phyloP scores from a whole-genome alignment of 2,329 filamentous ascomycete species.

The Bipolaris sorokiniana region DNA sequence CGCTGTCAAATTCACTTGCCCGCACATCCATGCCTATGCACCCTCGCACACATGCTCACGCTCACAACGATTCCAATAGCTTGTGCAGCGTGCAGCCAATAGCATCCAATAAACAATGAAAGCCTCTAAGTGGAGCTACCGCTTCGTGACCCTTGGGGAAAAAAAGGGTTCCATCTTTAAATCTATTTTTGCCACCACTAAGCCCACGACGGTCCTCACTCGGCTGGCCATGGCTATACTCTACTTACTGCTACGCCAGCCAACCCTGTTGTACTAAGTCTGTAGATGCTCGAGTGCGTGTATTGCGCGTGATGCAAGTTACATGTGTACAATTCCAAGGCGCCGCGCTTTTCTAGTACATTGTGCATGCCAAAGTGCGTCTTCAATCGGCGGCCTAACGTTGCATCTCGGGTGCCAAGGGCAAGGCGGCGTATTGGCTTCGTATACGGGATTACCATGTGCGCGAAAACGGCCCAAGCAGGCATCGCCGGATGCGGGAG shows the following conservation, averaged over 20 bases:
- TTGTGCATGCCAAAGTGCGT: neutral
- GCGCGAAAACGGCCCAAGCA: neutral
- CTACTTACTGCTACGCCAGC: neutral
- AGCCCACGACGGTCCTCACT: neutral
- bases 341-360: neutral
- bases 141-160: slow-evolving; percentile 5
- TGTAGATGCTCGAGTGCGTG: neutral
- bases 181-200: slow-evolving; percentile 17
- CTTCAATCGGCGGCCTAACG: neutral
- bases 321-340: neutral
- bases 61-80: slow-evolving; percentile 21
- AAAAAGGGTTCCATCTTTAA: slow-evolving; percentile 12
- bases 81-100: slow-evolving; percentile 17
- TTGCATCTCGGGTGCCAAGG: slow-evolving; percentile 9
- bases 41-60: neutral
- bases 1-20: too few species aligned
- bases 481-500: neutral
- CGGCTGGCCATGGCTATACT: neutral
- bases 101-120: neutral
- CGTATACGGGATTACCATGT: neutral
- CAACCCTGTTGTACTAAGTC: too few species aligned
- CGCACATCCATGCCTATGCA: neutral
- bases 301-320: too few species aligned
- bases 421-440: slow-evolving; percentile 4
- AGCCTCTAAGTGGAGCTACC: slow-evolving; percentile 1